These are phyloP conservation scores for Trypanosoma boissoni DNA, from an alignment of 208 protist genomes.

Conservation along the genomic window DNA sequence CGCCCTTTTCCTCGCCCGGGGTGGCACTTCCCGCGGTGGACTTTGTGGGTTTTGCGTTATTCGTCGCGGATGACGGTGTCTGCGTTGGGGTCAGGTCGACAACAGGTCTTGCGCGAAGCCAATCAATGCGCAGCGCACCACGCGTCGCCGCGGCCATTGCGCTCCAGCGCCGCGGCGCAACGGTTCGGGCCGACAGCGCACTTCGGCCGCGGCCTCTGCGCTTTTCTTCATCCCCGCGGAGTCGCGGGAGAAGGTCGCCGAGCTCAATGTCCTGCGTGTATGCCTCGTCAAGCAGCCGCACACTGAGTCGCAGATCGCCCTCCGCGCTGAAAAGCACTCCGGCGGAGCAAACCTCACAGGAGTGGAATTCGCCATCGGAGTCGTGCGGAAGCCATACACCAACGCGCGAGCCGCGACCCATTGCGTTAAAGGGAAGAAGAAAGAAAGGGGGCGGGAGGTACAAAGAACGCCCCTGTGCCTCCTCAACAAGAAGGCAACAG, in stretches of 20 bases:
- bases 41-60: too few relatives aligned
- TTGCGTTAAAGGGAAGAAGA: slow-evolving; percentile 51
- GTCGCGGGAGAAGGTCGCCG: not conserved
- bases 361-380: slow-evolving; percentile 32
- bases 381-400: slow-evolving; percentile 39
- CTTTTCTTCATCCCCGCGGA: not conserved
- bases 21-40: too few relatives aligned
- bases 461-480: slow-evolving; percentile 29
- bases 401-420: slow-evolving; percentile 43
- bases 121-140: not conserved
- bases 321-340: slow-evolving; percentile 19
- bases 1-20: not conserved
- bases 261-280: slow-evolving; percentile 5
- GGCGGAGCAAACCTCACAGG: slow-evolving; percentile 26
- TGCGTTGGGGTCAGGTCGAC: too few relatives aligned
- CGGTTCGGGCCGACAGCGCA: not conserved
- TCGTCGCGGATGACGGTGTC: too few relatives aligned
- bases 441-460: slow-evolving; percentile 55
- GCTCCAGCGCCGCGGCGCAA: not conserved
- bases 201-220: not conserved
- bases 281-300: slow-evolving; percentile 21
- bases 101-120: too few relatives aligned
- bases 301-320: slow-evolving; percentile 15
- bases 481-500: slow-evolving; percentile 54
- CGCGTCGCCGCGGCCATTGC: not conserved